These are phyloP conservation scores for Diospyros lotus DNA, from an alignment of 148 eudicot species.

Conservation along the genomic window DNA sequence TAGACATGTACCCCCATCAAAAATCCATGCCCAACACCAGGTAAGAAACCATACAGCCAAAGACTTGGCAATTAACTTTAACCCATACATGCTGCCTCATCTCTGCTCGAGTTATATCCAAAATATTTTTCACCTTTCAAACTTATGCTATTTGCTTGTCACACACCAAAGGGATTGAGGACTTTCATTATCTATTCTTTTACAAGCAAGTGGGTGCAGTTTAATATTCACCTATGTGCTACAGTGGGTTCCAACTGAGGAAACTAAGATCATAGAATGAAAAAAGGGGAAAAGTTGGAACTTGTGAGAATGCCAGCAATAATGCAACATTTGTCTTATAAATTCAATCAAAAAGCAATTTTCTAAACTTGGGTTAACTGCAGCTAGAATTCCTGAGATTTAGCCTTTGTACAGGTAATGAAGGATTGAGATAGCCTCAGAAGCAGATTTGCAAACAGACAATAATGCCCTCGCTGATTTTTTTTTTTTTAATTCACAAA, in stretches of 20 bases:
- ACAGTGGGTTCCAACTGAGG: not conserved
- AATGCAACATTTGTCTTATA: not conserved
- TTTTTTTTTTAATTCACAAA: too few species aligned
- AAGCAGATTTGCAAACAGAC: too few species aligned
- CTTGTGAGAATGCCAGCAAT: not conserved
- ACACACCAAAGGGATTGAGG: not conserved
- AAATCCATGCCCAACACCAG: too few species aligned
- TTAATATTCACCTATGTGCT: not conserved
- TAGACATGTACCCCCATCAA: too few species aligned
- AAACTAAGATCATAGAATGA: not conserved
- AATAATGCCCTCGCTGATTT: too few species aligned
- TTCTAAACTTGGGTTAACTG: not conserved
- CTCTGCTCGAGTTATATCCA: too few species aligned
- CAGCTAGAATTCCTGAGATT: too few species aligned
- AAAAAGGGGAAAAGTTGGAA: not conserved
- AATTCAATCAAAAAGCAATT: not conserved
- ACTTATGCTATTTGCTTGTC: not conserved
- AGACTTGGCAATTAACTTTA: too few species aligned
- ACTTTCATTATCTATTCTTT: not conserved
- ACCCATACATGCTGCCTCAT: too few species aligned
- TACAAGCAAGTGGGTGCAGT: not conserved
- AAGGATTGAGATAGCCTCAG: too few species aligned
- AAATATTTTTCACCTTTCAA: not conserved
- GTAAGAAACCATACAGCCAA: too few species aligned
- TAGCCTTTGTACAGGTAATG: too few species aligned